Base-by-base conservation (phyloP, 2,329 filamentous ascomycete genomes). In the Spiromastix sp. region DNA sequence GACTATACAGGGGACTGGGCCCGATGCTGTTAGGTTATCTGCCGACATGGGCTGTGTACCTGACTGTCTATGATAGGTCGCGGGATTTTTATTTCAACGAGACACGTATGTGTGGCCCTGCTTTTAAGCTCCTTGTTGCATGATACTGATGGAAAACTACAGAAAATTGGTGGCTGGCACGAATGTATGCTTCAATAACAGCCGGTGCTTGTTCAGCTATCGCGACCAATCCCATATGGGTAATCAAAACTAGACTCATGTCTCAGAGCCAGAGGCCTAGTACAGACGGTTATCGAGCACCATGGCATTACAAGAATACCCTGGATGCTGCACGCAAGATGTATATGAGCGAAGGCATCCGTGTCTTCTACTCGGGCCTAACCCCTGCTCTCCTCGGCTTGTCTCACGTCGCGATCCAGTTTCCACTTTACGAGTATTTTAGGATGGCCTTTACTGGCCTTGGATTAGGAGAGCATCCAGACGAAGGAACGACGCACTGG, bases 191-290 rank as follows among this genome's bases (percentile, higher is more conserved):
- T 15, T 94, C 91, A 7, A 76, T 98, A 41, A 74, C 86, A 38
- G 91, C 89, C 16, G 91, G 91, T 35, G 86, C 79, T 42, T 94
- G 83, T 64, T 95, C 87, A 47, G 98, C 91, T 3, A 72, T 96
- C 43, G 82, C 81, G 43, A 98, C 91, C 16, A 98, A 96, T 59
- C 91, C 91, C 1, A 98, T 98, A 42, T 98, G 91, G 91, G 91
- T 98, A 24, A 94, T 98, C 66, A 98, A 98, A 64, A 98, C 91
- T 32, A 74, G 91, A 47, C 74, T 98, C 48, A 96, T 96, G 91
- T 94, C 91, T 24, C 91, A 96, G 64, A 78, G 74, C 45, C 59
- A 67, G 19, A 36, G 38, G 11, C 33, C 42, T 7, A 24, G 29
- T 5, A 67, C 63, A 51, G 54, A 71, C 57, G 54, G 66, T 59